Conservation (phyloP, 495 filamentous ascomycete genomes). For the Saxophila tyrrhenica region DNA sequence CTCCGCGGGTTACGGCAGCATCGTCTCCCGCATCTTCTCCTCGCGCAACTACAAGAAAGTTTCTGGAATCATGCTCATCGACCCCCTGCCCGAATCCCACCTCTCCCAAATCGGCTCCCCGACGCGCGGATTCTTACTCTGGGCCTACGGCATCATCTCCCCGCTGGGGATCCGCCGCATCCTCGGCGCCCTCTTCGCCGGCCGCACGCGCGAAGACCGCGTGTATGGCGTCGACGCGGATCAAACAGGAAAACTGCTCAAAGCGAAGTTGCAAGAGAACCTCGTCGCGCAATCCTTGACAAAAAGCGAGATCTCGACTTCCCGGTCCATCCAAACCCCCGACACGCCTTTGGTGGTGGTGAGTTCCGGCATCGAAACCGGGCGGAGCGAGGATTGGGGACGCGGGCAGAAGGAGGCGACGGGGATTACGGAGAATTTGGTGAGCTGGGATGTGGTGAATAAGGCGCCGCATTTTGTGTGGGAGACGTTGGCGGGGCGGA, state of each 20-base stretch:
- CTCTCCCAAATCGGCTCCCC: conserved; percentile 54
- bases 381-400: conserved; percentile 58
- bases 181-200: conserved; percentile 63
- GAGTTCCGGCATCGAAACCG: conserved; percentile 57
- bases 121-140: conserved; percentile 66
- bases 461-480: conserved; percentile 83
- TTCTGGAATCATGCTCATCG: conserved; percentile 70
- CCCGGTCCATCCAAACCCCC: conserved; percentile 62
- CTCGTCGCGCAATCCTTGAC: conserved; percentile 74
- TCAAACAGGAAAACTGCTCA: conserved; percentile 69
- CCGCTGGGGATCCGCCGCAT: conserved; percentile 76
- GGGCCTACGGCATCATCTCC: conserved; percentile 72
- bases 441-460: conserved; percentile 78
- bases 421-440: conserved; percentile 60
- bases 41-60: conserved; percentile 62
- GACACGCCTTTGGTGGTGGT: conserved; percentile 68
- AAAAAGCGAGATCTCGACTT: conserved; percentile 64
- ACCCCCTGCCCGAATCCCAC: conserved; percentile 76
- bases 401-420: conserved; percentile 70
- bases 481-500: conserved; percentile 54
- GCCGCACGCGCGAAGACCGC: conserved; percentile 70
- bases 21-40: conserved; percentile 84
- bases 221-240: conserved; percentile 67
- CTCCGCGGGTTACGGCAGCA: conserved; percentile 64
- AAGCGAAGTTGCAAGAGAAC: conserved; percentile 85